Evolutionary conservation across 108 stramenopile species (phyloP), one percentile per base, ranked within the genome.

Genomic region (Conticribra weissflogii): DNA sequence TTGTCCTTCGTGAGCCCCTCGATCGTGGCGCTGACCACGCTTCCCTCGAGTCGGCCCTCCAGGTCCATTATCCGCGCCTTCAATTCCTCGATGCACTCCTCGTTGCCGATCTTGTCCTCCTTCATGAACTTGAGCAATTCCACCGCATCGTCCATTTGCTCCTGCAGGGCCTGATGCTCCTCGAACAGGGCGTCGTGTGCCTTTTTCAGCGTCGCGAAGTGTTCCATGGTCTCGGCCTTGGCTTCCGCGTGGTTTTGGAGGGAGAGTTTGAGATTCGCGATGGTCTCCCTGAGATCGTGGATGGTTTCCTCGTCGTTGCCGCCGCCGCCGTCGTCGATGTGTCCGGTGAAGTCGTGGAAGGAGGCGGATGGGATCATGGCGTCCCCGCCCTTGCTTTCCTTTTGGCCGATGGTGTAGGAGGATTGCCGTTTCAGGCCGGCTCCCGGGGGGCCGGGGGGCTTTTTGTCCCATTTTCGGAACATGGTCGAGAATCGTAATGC

Each of bases 91-190:
- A 69, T 69, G 25, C 51, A 47, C 7, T 23, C 53, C 46, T 74
- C 65, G 41, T 74, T 52, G 2, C 28, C n/a, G 29, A 23, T 19
- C 28, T 74, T 74, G 31, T 74, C 74, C 51, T 74, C 74, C 74
- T 74, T 74, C 8, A 76, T 47, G 54, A 68, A 76, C 51, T 76
- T 76, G 4, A 76, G 67, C 29, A 76, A 44, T 33, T 76, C 75
- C 18, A 76, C 75, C 3, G 75, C 75, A 54, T 76, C 75, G 57
- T 76, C 75, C 75, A 76, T 76, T 48, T 76, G 75, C 32, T 63
- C 67, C 44, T 76, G 75, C 14, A 76, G 54, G 19, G 22, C 41
- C 14, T 60, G 17, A 32, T 76, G 66, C 22, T 76, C 75, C 1
- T 32, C 29, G 25, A 46, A 68, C 19, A 76, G 54, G 27, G 36